Conservation (phyloP, 1,139 yeast species). For the Sugiyamaella japonica region DNA sequence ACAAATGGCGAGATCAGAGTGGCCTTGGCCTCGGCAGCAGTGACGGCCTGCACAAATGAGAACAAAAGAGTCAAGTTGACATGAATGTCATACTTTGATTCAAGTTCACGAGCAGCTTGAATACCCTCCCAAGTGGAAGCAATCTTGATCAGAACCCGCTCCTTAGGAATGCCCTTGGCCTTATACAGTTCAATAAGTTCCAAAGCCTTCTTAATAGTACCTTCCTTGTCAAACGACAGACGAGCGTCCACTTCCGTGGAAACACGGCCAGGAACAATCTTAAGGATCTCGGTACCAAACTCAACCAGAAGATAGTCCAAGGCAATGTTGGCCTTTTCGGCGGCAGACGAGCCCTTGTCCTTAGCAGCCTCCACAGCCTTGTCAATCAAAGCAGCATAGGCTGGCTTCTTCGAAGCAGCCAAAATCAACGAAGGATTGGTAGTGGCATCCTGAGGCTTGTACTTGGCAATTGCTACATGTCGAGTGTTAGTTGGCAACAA, state of each 20-base stretch:
- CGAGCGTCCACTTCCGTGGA: constrained; percentile 99
- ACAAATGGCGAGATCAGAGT: constrained; percentile 98
- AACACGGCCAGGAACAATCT: constrained; percentile 98
- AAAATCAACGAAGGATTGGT: constrained; percentile 97
- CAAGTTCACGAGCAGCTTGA: constrained; percentile 96
- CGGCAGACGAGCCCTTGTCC: constrained; percentile 53
- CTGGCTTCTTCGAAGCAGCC: constrained; percentile 91
- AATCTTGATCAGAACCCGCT: constrained; percentile 89
- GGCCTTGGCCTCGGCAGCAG: constrained; percentile 96
- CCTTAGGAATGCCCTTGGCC: constrained; percentile 79
- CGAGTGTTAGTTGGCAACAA: constrained; percentile 5
- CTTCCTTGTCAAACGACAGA: constrained; percentile 91
- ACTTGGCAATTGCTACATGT: constrained; percentile 73
- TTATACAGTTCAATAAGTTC: constrained; percentile 83
- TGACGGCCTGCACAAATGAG: constrained; percentile 96
- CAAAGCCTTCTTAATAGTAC: constrained; percentile 87
- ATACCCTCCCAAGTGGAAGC: constrained; percentile 99
- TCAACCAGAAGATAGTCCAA: constrained; percentile 91
- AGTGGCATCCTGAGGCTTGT: constrained; percentile 98
- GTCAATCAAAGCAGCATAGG: constrained; percentile 86
- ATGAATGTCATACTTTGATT: constrained; percentile 87
- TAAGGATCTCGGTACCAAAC: constrained; percentile 90
- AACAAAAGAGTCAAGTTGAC: constrained; percentile 93
- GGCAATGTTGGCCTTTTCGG: constrained; percentile 70
- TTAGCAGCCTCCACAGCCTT: constrained; percentile 87